Evolutionary conservation across 2,329 filamentous ascomycete genomes (phyloP).

Genomic region (Periconia digitata): DNA sequence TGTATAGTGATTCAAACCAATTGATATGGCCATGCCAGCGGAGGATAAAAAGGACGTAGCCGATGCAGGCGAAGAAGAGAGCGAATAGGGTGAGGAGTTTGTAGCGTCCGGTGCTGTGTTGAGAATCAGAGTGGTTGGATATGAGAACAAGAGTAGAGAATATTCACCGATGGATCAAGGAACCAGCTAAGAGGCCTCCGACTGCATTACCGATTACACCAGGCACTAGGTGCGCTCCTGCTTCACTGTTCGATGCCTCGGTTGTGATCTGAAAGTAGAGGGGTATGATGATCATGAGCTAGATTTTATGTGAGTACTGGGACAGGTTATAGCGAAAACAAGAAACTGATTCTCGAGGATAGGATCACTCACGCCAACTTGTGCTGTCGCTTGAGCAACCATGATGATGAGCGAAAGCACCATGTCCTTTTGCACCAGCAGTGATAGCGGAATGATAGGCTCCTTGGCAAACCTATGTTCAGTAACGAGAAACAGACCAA

Average conservation of each 20-base stretch:
- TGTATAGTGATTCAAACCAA: conserved; percentile 28
- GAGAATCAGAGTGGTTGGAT: not conserved
- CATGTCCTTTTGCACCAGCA: conserved; percentile 57
- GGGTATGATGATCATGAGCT: conserved; percentile 66
- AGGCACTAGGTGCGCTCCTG: conserved; percentile 65
- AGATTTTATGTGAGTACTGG: not conserved
- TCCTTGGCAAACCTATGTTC: conserved; percentile 52
- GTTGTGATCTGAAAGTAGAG: conserved; percentile 70
- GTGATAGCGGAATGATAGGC: conserved; percentile 60
- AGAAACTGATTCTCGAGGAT: too few species aligned
- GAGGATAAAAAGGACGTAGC: conserved; percentile 27
- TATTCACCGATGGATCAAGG: conserved; percentile 18
- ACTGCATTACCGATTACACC: conserved; percentile 68
- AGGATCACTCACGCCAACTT: conserved; percentile 57
- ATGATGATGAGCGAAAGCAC: conserved; percentile 57
- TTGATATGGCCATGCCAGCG: conserved; percentile 31
- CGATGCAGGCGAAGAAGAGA: conserved; percentile 16
- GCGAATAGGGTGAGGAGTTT: conserved; percentile 22
- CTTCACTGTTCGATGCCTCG: conserved; percentile 58
- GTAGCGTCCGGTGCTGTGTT: conserved; percentile 27
- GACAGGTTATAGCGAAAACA: too few species aligned
- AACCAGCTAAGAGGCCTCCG: conserved; percentile 63
- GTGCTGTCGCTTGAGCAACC: conserved; percentile 58
- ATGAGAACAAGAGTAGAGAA: not conserved
- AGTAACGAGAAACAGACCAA: conserved; percentile 28